Conservation (phyloP, 306 rosid species). For the Cyclanthera cordifolia region DNA sequence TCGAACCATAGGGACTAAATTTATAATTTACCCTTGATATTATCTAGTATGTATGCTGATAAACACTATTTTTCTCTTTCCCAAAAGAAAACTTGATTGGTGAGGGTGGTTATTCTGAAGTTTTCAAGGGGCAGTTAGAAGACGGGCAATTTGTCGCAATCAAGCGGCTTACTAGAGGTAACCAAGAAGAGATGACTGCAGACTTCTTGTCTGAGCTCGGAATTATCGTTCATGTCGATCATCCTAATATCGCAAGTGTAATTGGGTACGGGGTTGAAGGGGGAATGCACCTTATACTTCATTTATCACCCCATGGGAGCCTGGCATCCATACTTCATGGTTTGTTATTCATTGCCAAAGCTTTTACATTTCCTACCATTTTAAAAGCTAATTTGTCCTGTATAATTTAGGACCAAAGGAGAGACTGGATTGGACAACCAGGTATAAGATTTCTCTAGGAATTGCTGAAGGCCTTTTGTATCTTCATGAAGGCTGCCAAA, state of each 20-base stretch:
- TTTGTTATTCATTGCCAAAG: slow-evolving; percentile 21
- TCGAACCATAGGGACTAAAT: too few relatives aligned
- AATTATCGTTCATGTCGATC: slow-evolving; percentile 85
- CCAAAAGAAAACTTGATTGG: slow-evolving; percentile 69
- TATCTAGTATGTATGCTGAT: slow-evolving; percentile 20
- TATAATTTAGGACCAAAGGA: slow-evolving; percentile 58
- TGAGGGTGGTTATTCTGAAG: slow-evolving; percentile 98
- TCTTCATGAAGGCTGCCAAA: slow-evolving; percentile 75
- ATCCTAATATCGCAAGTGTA: slow-evolving; percentile 80
- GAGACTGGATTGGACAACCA: slow-evolving; percentile 57
- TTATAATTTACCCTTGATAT: too few relatives aligned
- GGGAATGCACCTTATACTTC: slow-evolving; percentile 96
- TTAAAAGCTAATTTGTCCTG: slow-evolving; percentile 8
- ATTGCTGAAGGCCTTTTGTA: slow-evolving; percentile 83
- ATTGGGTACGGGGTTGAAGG: slow-evolving; percentile 98
- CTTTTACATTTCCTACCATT: slow-evolving; percentile 5
- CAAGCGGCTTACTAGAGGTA: slow-evolving; percentile 62
- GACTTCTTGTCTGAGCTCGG: slow-evolving; percentile 98
- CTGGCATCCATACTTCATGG: slow-evolving; percentile 80
- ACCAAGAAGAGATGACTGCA: slow-evolving; percentile 88
- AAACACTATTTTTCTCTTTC: slow-evolving; percentile 7
- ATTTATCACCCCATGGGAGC: slow-evolving; percentile 90
- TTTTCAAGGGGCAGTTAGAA: slow-evolving; percentile 64
- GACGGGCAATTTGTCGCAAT: slow-evolving; percentile 71
- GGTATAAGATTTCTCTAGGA: slow-evolving; percentile 65